phyloP scores from a whole-genome alignment of 176 grass and related monocot species.

The Oryza meyeriana region DNA sequence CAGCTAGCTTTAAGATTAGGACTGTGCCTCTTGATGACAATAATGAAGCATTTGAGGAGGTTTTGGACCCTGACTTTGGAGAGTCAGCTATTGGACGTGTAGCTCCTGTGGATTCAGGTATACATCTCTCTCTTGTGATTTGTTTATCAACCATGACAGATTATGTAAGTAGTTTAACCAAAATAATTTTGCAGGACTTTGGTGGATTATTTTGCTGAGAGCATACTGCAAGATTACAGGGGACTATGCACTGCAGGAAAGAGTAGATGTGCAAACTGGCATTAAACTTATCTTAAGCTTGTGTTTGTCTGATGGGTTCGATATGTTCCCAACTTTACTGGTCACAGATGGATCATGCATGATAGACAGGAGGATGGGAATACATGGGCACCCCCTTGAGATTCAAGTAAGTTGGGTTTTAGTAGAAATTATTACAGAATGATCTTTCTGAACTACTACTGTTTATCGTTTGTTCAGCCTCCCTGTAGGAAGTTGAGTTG shows the following conservation, averaged over 20 bases:
- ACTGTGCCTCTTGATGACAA: slow-evolving; percentile 62
- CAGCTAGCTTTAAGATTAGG: slow-evolving; percentile 78
- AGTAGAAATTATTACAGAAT: not conserved
- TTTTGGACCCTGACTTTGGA: slow-evolving; percentile 81
- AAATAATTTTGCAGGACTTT: slow-evolving; percentile 50
- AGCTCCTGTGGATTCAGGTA: slow-evolving; percentile 86
- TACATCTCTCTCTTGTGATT: not conserved
- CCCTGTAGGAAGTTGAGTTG: not conserved
- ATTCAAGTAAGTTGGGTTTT: slow-evolving; percentile 59
- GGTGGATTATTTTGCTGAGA: slow-evolving; percentile 89
- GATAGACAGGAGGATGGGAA: slow-evolving; percentile 86
- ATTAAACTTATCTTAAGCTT: slow-evolving; percentile 73
- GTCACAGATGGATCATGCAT: slow-evolving; percentile 90
- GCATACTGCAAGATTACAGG: slow-evolving; percentile 86
- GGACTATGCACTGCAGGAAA: slow-evolving; percentile 60
- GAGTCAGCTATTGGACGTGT: slow-evolving; percentile 82
- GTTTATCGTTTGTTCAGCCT: not conserved
- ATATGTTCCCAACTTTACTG: slow-evolving; percentile 82
- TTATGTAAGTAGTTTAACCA: slow-evolving; percentile 4
- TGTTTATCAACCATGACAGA: not conserved
- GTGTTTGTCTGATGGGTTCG: slow-evolving; percentile 80
- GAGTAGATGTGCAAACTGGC: slow-evolving; percentile 80
- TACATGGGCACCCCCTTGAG: slow-evolving; percentile 90
- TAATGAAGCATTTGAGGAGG: slow-evolving; percentile 73
- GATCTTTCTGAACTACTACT: not conserved